Evolutionary conservation across 2,329 filamentous ascomycete species (phyloP).

Genomic region (Arthrobotrys pseudoclavata): DNA sequence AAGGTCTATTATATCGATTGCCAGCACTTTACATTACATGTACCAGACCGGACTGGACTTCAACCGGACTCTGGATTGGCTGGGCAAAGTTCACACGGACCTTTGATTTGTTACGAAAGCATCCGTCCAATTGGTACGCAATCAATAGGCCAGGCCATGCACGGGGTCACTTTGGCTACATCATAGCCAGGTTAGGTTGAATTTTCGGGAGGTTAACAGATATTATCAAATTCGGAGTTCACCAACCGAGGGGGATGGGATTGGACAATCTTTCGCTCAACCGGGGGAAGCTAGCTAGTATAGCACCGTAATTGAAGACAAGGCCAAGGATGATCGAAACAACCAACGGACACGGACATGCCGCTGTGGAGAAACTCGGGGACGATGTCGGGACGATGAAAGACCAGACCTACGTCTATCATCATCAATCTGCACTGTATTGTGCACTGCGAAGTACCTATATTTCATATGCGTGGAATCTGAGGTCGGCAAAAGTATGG

Average conservation of each 20-base stretch:
- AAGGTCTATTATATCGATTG: conserved; percentile 49
- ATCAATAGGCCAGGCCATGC: too few species aligned
- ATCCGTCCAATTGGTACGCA: conserved; percentile 25
- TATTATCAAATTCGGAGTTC: conserved; percentile 5
- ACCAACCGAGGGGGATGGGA: neutral
- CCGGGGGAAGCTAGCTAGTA: conserved; percentile 1
- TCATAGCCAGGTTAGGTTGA: conserved; percentile 18
- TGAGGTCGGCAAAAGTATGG: neutral
- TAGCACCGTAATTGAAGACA: too few species aligned
- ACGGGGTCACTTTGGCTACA: conserved; percentile 13
- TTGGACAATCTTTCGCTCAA: neutral
- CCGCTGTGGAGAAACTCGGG: conserved; percentile 27
- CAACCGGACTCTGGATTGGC: neutral
- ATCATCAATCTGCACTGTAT: neutral
- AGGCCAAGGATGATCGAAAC: too few species aligned
- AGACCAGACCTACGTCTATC: neutral
- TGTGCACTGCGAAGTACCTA: neutral
- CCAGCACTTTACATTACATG: neutral
- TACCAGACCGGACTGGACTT: neutral
- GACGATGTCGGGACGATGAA: conserved; percentile 30
- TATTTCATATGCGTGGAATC: conserved; percentile 20
- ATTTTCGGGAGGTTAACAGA: too few species aligned
- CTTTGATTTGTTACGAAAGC: conserved; percentile 17
- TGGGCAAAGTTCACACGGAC: conserved; percentile 5
- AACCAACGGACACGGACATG: neutral